Conservation (phyloP, 78 protist genomes). For the Dictyostelium intermedium region DNA sequence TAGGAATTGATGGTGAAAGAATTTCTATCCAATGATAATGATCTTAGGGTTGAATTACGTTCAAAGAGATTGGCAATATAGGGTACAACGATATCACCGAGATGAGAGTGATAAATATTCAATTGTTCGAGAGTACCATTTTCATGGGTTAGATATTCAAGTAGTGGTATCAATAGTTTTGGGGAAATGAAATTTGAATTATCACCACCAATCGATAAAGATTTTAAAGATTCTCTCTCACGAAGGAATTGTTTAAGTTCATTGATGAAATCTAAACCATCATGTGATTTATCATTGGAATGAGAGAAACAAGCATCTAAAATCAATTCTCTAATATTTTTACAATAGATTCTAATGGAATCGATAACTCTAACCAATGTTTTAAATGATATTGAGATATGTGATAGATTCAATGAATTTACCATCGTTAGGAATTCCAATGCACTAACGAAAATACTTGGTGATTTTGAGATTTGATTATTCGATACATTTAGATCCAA, state of each 20-base stretch:
- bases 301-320: constrained; percentile 1
- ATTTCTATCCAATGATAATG: constrained; percentile 21
- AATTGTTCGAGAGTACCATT: constrained; percentile 10
- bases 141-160: neutral
- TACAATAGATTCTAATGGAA: constrained; percentile 9
- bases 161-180: neutral
- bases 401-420: neutral
- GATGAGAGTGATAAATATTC: neutral
- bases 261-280: constrained; percentile 15
- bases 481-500: neutral
- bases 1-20: constrained; percentile 7
- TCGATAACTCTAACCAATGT: constrained; percentile 5
- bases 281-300: neutral
- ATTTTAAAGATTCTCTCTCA: neutral
- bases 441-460: neutral
- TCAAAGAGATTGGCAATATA: constrained; percentile 14
- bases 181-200: neutral
- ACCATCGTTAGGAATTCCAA: neutral
- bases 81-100: neutral
- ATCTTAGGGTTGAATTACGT: neutral
- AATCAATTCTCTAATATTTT: neutral
- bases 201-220: neutral
- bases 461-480: neutral
- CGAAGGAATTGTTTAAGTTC: neutral
- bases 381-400: neutral